Evolutionary conservation across 2,329 filamentous ascomycete genomes (phyloP), one percentile per base, ranked within the genome.

Genomic region (Ophiosphaerella narmari): DNA sequence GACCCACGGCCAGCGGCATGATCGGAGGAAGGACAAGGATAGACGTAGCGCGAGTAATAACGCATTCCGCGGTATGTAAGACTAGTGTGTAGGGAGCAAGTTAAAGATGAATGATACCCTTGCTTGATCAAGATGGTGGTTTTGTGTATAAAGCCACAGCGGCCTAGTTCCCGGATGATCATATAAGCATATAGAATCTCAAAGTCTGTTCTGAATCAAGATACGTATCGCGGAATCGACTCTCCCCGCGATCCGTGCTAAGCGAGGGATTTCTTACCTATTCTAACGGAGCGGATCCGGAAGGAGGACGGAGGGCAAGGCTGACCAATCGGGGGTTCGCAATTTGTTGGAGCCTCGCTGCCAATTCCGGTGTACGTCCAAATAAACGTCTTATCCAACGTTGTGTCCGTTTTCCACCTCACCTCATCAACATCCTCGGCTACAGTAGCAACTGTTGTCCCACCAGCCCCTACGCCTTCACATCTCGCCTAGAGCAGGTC

Each of bases 41-140:
- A 83, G 89, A 63, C 78, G 89, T 63, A 91, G 87, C 72, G 89
- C 89, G 43, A 91, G 88, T 73, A 82, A 81, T 44, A 92, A 93
- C 74, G 86, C 86, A 35, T 89, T 91, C 71, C 82, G 87, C 70
- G 82, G 79, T 66, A 80, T 90, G 78, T 87, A 67, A 50, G 45
- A 31, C 9, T 14, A 18, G 23, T 26, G 12, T 18, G 41, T 24
- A 32, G 37, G 26, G 29, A 13, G 44, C 11, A 31, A 13, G 35
- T 16, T 14, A 23, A 29, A 44, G n/a, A 39, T 32, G 9, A 46
- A 50, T 54, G 51, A 54, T 54, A 54, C 51, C 51, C 51, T 39
- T 29, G 11, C 5, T 45, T 48, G 41, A 43, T 36, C 32, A 29
- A 26, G 31, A 18, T 16, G 11, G 26, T 29, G 11, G 26, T 8